Conservation (phyloP, 371 early-diverging fungal genomes). For the Cokeromyces recurvatus region DNA sequence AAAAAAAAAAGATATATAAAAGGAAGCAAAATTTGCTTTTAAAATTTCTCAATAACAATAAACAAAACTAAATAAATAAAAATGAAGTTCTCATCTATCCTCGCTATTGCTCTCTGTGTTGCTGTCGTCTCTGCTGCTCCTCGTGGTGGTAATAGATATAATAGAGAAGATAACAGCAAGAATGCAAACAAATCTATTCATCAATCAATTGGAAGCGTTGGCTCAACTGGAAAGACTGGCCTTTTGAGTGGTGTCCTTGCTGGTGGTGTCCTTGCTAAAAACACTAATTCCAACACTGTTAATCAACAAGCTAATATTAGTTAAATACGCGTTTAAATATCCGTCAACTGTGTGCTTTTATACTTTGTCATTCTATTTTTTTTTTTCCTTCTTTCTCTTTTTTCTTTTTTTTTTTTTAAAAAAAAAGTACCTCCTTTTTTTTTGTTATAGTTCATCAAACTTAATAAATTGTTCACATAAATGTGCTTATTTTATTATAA, state of each 20-base stretch:
- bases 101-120: slow-evolving; percentile 18
- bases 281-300: not conserved
- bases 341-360: too few relatives aligned
- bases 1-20: not conserved
- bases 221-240: not conserved
- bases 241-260: not conserved
- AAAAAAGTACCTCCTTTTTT: too few relatives aligned
- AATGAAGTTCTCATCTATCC: slow-evolving; percentile 26
- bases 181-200: not conserved
- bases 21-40: not conserved
- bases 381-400: too few relatives aligned
- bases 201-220: not conserved
- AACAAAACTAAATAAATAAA: slow-evolving; percentile 4
- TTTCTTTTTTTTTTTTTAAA: too few relatives aligned
- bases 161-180: not conserved
- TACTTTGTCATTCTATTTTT: too few relatives aligned
- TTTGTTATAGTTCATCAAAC: too few relatives aligned
- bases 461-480: too few relatives aligned
- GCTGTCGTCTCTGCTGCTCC: slow-evolving; percentile 19
- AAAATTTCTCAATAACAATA: too few relatives aligned
- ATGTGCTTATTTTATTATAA: too few relatives aligned
- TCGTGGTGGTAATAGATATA: not conserved
- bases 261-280: not conserved
- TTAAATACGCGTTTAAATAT: too few relatives aligned
- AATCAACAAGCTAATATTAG: not conserved